Evolutionary conservation across 148 eudicot genomes (phyloP), one percentile per base, ranked within the genome.

Genomic region (Heliosperma pusillum): DNA sequence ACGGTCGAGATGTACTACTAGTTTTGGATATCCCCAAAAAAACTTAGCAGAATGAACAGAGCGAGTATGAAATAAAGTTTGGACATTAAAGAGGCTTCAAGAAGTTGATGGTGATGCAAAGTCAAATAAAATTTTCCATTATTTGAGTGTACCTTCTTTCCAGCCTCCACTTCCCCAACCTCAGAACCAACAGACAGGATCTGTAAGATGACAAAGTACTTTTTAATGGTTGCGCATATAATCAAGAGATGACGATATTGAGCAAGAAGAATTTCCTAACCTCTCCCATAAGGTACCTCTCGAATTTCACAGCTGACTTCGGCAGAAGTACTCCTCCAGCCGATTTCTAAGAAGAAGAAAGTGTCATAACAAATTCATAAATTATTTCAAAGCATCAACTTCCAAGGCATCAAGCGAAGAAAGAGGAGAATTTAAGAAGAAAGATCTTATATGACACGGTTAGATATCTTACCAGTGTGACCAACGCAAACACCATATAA

Each of bases 321-420:
- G 97, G 97, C 81, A 92, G 86, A 77, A 95, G 86, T 71, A 95
- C 93, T 77, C 96, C 98, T 19, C 98, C 98, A 25, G 96, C 96
- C 56, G 98, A 95, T 95, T 92, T 95, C 97, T 95, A 47, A 10
- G 15, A 6, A 47, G 13, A 15, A 33, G 3, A 29, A 33, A 33
- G 36, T 33, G 36, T 33, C 53, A 47, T 47, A 47, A 3, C 12
- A 47, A 47, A 3, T 47, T 47, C 8, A 7, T 47, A 47, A 47
- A 11, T 1, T 9, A 47, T 10, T 47, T 13, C 12, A 47, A 47
- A 47, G 15, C 53, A 47, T 9, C 16, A 10, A 47, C 53, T 10
- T 13, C 45, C 52, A 45, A 4, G 11, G 52, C 15, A 9, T 11
- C 12, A 47, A 47, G 2, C 53, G 15, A 9, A 9, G 53, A 47